Conservation (phyloP, 73 alveolate genomes). For the Paramecium sexaurelia region DNA sequence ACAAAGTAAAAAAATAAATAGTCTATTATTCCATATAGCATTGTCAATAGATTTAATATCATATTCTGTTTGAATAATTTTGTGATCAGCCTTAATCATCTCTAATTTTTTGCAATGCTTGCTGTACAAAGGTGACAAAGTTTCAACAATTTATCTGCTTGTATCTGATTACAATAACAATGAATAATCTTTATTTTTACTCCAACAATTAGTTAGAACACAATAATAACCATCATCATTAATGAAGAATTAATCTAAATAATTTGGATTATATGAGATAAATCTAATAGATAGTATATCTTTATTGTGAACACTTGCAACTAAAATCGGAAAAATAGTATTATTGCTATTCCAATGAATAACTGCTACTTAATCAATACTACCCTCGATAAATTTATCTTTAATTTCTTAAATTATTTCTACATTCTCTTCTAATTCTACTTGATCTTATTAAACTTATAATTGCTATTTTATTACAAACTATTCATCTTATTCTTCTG, state of each 20-base stretch:
- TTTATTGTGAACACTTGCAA: background rate
- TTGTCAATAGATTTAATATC: background rate
- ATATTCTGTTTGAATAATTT: background rate
- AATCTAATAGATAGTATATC: background rate
- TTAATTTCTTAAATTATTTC: background rate
- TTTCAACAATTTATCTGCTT: conserved; percentile 27
- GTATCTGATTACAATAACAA: background rate
- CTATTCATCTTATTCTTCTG: conserved; percentile 57
- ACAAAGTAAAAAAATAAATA: background rate
- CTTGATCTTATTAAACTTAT: background rate
- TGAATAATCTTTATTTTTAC: background rate
- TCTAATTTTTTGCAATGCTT: background rate
- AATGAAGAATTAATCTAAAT: background rate
- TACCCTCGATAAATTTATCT: background rate
- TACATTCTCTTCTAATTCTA: conserved; percentile 60
- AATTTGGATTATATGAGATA: background rate
- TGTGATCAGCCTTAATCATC: background rate
- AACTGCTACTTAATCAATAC: background rate
- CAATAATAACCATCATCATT: conserved; percentile 49
- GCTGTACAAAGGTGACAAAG: conserved; percentile 31
- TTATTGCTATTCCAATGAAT: conserved; percentile 33
- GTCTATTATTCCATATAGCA: background rate
- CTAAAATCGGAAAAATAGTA: background rate
- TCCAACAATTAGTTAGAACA: conserved; percentile 49
- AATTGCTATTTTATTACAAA: background rate